Conservation (phyloP, 1,284 basidiomycete genomes). For the Ustilago xerochloae region DNA sequence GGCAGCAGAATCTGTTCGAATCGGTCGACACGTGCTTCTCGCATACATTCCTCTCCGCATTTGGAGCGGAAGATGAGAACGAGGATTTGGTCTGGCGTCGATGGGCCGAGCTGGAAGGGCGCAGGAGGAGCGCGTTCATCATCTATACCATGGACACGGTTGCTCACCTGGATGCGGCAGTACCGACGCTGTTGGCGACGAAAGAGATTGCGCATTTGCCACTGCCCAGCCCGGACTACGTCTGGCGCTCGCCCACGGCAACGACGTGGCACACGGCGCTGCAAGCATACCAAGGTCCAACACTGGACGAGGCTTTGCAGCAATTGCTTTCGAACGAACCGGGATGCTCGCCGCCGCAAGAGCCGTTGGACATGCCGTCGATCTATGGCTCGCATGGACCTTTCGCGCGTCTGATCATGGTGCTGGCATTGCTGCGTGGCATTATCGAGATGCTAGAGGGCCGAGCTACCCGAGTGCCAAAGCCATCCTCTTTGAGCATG, state of each 20-base stretch:
- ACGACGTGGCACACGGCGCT: conserved; percentile 42
- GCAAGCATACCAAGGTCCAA: conserved; percentile 34
- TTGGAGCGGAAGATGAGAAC: conserved; percentile 34
- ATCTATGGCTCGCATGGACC: conserved; percentile 55
- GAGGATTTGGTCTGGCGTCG: conserved; percentile 55
- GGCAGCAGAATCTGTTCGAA: conserved; percentile 34
- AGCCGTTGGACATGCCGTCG: conserved; percentile 12
- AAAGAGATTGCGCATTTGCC: conserved; percentile 57
- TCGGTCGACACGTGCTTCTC: conserved; percentile 46
- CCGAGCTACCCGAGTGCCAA: conserved; percentile 34
- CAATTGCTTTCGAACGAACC: conserved; percentile 37
- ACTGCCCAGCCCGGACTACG: conserved; percentile 51
- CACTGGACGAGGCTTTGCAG: conserved; percentile 52
- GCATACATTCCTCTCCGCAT: conserved; percentile 42
- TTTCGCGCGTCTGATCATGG: conserved; percentile 56
- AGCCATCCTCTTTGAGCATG: conserved; percentile 34
- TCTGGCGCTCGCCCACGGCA: conserved; percentile 55
- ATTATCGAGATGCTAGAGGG: conserved; percentile 60
- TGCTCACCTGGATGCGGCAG: conserved; percentile 51
- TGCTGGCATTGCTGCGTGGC: conserved; percentile 58
- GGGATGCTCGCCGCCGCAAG: conserved; percentile 8
- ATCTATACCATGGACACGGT: conserved; percentile 58
- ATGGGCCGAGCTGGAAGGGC: conserved; percentile 59
- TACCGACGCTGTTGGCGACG: conserved; percentile 39
- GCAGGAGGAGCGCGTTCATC: conserved; percentile 52